Conservation (phyloP, 2,329 filamentous ascomycete species). For the Periconia sp. region DNA sequence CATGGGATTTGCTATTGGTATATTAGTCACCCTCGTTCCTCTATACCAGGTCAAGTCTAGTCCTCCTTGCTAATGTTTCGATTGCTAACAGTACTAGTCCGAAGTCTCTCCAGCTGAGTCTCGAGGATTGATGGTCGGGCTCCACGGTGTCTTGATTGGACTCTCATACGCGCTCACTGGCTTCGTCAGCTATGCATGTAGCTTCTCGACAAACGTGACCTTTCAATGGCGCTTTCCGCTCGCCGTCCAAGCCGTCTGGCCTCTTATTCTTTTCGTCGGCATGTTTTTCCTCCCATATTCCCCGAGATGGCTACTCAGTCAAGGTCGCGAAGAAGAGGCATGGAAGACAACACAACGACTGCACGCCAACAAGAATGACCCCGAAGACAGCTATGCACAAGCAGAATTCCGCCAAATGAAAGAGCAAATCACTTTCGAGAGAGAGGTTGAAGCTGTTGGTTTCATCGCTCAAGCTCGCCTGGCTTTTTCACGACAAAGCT, state of each 20-base stretch:
- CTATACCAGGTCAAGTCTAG: no score
- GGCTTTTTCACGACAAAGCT: no score
- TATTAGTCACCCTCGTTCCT: no score
- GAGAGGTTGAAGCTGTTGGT: conserved; percentile 10
- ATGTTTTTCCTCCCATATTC: conserved; percentile 12
- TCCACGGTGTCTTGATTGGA: conserved; percentile 21
- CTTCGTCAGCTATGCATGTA: conserved; percentile 24
- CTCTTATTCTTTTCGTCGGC: conserved; percentile 6
- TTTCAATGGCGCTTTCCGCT: conserved; percentile 11
- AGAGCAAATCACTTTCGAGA: conserved; percentile 13
- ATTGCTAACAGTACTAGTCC: no score
- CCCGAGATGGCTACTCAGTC: conserved; percentile 13
- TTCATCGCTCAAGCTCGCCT: no score
- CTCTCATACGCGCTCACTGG: conserved; percentile 14
- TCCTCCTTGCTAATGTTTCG: no score
- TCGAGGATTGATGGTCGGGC: conserved; percentile 23
- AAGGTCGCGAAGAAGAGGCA: conserved; percentile 12
- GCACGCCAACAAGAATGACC: conserved; percentile 14
- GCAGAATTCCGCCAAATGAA: conserved; percentile 16
- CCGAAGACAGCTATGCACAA: conserved; percentile 12
- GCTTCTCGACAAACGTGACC: conserved; percentile 18
- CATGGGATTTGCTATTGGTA: no score
- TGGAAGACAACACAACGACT: conserved; percentile 9
- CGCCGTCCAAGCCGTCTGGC: conserved; percentile 6
- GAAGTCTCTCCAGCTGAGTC: no score